These are phyloP conservation scores for Jaenimonas drosophilae DNA, from an alignment of 208 protist genomes.

Conservation along the genomic window DNA sequence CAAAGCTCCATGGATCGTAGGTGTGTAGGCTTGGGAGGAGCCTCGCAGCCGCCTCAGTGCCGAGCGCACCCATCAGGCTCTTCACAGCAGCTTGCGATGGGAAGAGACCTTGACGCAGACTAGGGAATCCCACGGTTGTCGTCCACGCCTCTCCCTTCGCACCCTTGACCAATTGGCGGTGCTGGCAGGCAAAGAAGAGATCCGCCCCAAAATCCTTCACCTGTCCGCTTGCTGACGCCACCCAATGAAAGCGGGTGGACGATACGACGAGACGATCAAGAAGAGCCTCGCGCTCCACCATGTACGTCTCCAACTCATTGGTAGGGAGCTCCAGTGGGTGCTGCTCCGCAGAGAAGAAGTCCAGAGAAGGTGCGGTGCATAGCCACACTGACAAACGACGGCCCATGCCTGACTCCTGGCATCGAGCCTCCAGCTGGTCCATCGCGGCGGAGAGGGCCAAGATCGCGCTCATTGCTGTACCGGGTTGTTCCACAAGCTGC, in stretches of 20 bases:
- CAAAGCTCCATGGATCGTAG: conserved; percentile 19
- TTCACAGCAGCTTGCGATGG: conserved; percentile 20
- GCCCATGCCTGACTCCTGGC: too few species aligned
- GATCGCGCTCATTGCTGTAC: conserved; percentile 4
- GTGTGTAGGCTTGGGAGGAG: conserved; percentile 25
- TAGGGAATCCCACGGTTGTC: conserved; percentile 39
- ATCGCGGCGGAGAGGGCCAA: conserved; percentile 6
- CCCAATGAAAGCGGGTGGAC: conserved; percentile 13
- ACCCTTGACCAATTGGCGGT: conserved; percentile 16
- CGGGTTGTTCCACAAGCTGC: conserved; percentile 10
- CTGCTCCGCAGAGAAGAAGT: conserved; percentile 37
- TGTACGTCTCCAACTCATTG: conserved; percentile 21
- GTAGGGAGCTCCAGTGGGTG: conserved; percentile 33
- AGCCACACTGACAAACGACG: too few species aligned
- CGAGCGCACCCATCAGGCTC: conserved; percentile 12
- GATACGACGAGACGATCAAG: conserved; percentile 20
- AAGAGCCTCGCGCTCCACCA: conserved; percentile 18
- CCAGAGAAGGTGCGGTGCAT: conserved; percentile 20
- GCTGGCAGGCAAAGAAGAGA: conserved; percentile 61
- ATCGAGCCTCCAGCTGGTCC: conserved; percentile 7
- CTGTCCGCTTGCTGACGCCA: conserved; percentile 16
- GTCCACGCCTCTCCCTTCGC: too few species aligned
- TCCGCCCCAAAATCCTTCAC: conserved; percentile 63
- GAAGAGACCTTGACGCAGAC: conserved; percentile 18
- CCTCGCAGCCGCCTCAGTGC: conserved; percentile 15